Conservation (phyloP, 225 moss, liverwort and hornwort genomes). For the Antitrichia curtipendula region DNA sequence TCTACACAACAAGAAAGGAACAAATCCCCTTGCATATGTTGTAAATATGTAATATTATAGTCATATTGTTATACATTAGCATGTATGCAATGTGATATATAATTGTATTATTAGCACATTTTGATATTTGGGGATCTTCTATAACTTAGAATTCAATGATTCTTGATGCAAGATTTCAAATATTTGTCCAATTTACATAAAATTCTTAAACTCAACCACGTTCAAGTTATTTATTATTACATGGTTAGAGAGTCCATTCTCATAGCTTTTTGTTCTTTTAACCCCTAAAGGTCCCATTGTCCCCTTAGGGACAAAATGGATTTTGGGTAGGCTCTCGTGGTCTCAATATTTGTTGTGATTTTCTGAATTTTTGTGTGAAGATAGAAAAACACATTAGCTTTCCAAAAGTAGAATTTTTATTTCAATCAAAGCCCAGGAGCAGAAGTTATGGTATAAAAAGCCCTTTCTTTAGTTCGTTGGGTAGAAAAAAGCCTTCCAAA, state of each 20-base stretch:
- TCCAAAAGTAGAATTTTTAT: too few species aligned
- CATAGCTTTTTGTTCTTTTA: too few species aligned
- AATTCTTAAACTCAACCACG: background rate
- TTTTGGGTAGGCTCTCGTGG: too few species aligned
- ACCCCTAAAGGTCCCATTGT: too few species aligned
- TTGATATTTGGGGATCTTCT: background rate
- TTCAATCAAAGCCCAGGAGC: too few species aligned
- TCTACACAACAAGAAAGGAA: background rate
- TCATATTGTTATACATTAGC: background rate
- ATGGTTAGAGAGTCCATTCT: background rate
- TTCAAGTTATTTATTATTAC: background rate
- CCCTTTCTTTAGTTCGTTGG: too few species aligned
- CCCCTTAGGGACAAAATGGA: too few species aligned
- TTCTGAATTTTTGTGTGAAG: too few species aligned
- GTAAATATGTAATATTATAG: background rate
- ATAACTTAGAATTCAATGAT: background rate
- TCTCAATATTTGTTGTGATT: too few species aligned
- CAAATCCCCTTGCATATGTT: background rate
- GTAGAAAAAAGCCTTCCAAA: too few species aligned
- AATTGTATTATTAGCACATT: background rate
- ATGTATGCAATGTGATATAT: background rate
- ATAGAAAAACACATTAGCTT: too few species aligned
- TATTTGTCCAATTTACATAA: fast-evolving
- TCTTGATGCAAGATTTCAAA: background rate
- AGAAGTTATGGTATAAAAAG: too few species aligned